Evolutionary conservation across 2,329 filamentous ascomycete genomes (phyloP).

Genomic region (Byssoonygena ceratinophila): DNA sequence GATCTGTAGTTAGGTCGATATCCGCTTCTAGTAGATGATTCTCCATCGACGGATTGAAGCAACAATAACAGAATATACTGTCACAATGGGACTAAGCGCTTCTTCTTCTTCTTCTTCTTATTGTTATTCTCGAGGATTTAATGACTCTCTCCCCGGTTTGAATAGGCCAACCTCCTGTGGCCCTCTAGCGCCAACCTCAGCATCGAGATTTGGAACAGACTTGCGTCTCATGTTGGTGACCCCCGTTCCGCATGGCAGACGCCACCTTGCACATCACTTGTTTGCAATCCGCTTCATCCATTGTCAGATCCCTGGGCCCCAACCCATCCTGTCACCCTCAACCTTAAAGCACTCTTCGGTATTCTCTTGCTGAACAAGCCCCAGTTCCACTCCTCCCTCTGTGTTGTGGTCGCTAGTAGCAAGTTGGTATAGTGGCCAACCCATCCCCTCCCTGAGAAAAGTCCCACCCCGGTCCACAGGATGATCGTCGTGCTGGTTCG

Average conservation of each 20-base stretch:
- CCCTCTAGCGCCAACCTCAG: constrained; percentile 3
- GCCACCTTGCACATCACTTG: constrained; percentile 12
- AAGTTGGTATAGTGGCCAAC: not conserved
- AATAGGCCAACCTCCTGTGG: too few relatives aligned
- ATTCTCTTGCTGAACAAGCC: too few relatives aligned
- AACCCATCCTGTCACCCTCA: constrained; percentile 9
- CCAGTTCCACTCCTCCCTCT: too few relatives aligned
- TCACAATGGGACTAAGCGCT: too few relatives aligned
- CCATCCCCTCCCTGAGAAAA: not conserved
- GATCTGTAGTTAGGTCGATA: not conserved
- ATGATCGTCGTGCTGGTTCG: constrained; percentile 12
- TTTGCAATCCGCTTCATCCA: constrained; percentile 12
- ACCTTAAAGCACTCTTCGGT: constrained; percentile 8
- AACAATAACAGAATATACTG: too few relatives aligned
- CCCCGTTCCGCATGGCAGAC: constrained; percentile 12
- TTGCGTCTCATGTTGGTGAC: constrained; percentile 4
- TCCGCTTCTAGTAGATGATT: not conserved
- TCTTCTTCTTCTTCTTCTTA: too few relatives aligned
- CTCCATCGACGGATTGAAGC: not conserved
- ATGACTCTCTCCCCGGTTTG: too few relatives aligned
- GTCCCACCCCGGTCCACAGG: constrained; percentile 7
- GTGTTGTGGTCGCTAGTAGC: too few relatives aligned
- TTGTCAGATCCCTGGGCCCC: constrained; percentile 10
- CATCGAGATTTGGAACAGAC: constrained; percentile 8
- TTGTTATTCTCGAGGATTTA: too few relatives aligned